A percentile compares a stretch with the other conserved stretches of the same genome.
Conservation (phyloP, 2,329 filamentous ascomycete species). For the Diaporthe ampelina region DNA sequence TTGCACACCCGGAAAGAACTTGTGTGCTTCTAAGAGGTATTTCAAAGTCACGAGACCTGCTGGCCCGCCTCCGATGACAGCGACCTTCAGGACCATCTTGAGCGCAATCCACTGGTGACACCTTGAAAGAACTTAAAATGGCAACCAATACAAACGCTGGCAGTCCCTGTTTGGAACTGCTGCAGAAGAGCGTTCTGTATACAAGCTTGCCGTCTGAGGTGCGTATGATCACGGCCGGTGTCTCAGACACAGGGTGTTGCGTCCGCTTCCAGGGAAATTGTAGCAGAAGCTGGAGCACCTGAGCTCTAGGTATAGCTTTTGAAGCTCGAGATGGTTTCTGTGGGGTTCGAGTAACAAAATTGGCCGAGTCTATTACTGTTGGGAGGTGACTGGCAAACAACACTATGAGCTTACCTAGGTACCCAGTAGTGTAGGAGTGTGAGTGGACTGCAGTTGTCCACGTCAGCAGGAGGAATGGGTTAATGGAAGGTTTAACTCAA, state of each 20-base stretch:
- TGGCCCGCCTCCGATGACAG: conserved; percentile 55
- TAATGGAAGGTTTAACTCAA: too few species aligned
- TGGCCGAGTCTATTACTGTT: too few species aligned
- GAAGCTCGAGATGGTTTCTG: too few species aligned
- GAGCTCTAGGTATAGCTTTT: too few species aligned
- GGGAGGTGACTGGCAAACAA: too few species aligned
- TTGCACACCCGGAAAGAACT: conserved; percentile 49
- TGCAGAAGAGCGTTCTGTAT: not conserved
- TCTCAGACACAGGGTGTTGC: conserved; percentile 7
- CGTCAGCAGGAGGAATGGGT: too few species aligned
- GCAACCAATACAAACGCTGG: not conserved
- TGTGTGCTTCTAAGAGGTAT: conserved; percentile 51
- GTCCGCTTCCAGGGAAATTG: not conserved
- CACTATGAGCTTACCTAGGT: too few species aligned
- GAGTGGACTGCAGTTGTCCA: too few species aligned
- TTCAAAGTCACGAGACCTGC: conserved; percentile 56
- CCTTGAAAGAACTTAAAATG: not conserved
- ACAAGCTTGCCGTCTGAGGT: not conserved
- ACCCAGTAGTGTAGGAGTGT: too few species aligned
- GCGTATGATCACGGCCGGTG: conserved; percentile 6
- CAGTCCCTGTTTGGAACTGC: not conserved
- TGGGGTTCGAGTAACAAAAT: too few species aligned
- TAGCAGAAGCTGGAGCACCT: not conserved
- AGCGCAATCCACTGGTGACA: not conserved
- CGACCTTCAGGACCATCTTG: conserved; percentile 45